Evolutionary conservation across 2,329 filamentous ascomycete genomes (phyloP), one percentile per base, ranked within the genome.

Genomic region (Teratosphaeria zuluensis): DNA sequence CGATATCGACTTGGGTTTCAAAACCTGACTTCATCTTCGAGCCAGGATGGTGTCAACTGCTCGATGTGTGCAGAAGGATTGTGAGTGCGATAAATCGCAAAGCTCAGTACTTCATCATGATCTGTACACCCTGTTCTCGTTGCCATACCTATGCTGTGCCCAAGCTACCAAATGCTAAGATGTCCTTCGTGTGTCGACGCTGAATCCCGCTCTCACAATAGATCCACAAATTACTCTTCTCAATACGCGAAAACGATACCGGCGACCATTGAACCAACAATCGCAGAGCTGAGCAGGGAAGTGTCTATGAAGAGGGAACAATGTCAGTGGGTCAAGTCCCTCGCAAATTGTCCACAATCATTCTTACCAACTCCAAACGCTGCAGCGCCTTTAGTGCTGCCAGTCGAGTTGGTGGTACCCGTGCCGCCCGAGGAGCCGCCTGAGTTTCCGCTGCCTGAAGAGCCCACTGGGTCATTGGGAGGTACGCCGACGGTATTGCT

Each of bases 401-500:
- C 32, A 33, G 32, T 58, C n/a, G n/a, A 19, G 9, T 12, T 19
- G 4, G 32, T 54, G 9, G 56, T 55, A 12, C 21, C 33, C 12
- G 28, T n/a, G n/a, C 57, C 53, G 14, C 57, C 51, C 19, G 57
- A 31, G 2, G 42, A 21, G 6, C 57, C 53, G 28, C 57, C 57
- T 9, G 57, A 42, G 28, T 58, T 53, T 4, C 57, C 57, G 9
- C 53, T 55, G 11, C 57, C 57, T n/a, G 52, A 48, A 16, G 35
- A n/a, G 30, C 57, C 57, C 19, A 48, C 42, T 9, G 38, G 42
- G 2, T 32, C 33, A 24, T 38, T 52, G 4, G n/a, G 38, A 14
- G 57, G 53, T n/a, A 28, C 28, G 53, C 57, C 57, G 11, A 48
- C 19, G 19, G 57, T 55, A n/a, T 53, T 48, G 12, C 35, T 58